Base-by-base conservation (phyloP, 768 basidiomycete genomes). In the Russula foetens region DNA sequence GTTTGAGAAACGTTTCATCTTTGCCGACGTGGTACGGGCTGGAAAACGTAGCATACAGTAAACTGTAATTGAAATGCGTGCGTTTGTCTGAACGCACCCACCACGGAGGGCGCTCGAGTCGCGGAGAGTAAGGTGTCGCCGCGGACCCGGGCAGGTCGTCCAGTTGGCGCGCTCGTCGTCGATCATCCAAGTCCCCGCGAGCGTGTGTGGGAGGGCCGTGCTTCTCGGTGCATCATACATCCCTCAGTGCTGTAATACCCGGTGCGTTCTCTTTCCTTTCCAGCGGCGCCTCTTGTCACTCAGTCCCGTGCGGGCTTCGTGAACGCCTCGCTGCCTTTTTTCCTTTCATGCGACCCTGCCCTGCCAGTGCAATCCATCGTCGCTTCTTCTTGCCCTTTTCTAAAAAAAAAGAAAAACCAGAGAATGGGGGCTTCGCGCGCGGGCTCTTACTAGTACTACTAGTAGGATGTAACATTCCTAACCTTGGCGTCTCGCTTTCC, bases 81-180 rank as follows among this genome's bases (percentile, higher is more conserved):
- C n/a, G n/a, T n/a, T n/a, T n/a, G n/a, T n/a, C n/a, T n/a, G n/a
- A n/a, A n/a, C n/a, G n/a, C n/a, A n/a, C n/a, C n/a, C n/a, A n/a
- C n/a, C n/a, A n/a, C n/a, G n/a, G n/a, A n/a, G 52, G 52, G 61
- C 61, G 61, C 61, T 62, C 45, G 45, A 39, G 61, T 51, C 61
- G 61, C 61, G 56, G 61, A 62, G 56, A 46, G 56, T 53, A 14
- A 47, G 50, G 31, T 26, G 15, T 24, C 44, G 61, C 61, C 61
- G 61, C 61, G 61, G 61, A 52, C 61, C 61, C 51, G 61, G 61
- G 61, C 39, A 53, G 35, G 35, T 33, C 31, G 23, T 21, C 31
- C 29, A 3, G 28, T 19, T 41, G 39, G 61, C 61, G 61, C 61
- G 61, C 56, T 62, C 61, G 38, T n/a, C 50, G 61, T 57, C 61